Base-by-base conservation (phyloP, 2,329 filamentous ascomycete genomes). In the Exophiala mesophila region DNA sequence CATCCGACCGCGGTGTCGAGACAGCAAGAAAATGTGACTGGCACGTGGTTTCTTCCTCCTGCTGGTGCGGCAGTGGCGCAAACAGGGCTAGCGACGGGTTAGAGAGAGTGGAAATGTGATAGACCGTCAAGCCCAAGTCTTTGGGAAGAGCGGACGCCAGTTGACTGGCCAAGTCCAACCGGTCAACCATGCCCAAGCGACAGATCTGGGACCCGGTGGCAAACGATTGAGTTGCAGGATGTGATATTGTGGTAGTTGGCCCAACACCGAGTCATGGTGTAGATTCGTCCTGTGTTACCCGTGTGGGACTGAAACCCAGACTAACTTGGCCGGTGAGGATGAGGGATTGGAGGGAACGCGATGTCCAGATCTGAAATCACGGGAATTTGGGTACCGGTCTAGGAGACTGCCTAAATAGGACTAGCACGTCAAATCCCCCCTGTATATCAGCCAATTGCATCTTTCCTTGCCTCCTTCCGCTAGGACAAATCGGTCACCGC, bases 61-160 rank as follows among this genome's bases (percentile, higher is more conserved):
- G 76, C 51, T 78, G 70, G 44, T 82, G 79, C 3, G 86, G 85
- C 3, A 86, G 81, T 23, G 89, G 76, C 24, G 85, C 82, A 67
- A 84, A 96, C 31, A 98, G 77, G 12, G 90, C 76, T 6, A 81
- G 75, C 49, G 81, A 83, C 59, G 74, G 74, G 23, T 80, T 82
- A 4, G 90, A 86, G 10, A 85, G 84, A 4, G 89, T 94, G 17
- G 88, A 94, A 55, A 96, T 70, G 68, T 98, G 90, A 63, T 94
- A 83, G 57, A 90, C 73, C 51, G 74, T 81, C 61, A 94, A 85
- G 35, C 65, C 62, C 52, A 72, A 67, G 45, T 68, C 68, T 39
- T 69, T 62, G 18, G 77, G 76, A 32, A 81, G 64, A 39, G 66
- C 69, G 38, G 69, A 67, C 32, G 72, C 68, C 46, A 82, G 47